Base-by-base conservation (phyloP, 2,329 filamentous ascomycete genomes). In the Ceratocystis variospora region DNA sequence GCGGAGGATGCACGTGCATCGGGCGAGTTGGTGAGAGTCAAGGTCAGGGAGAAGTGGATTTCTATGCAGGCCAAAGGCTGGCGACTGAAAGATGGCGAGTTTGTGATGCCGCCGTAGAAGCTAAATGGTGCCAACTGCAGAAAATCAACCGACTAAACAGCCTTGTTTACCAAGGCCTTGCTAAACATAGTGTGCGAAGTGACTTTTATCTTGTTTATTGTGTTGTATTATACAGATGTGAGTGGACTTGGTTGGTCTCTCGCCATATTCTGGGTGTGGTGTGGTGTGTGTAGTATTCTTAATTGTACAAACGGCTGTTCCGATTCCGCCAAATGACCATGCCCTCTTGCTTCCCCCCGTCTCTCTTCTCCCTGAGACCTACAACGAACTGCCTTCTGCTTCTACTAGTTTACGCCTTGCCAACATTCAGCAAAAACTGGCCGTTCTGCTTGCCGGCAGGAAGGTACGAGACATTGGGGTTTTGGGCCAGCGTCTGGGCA, bases 391-490 rank as follows among this genome's bases (percentile, higher is more conserved):
- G 25, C 50, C 25, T 12, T 25, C 33, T 41, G 15, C 63, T n/a
- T 5, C 17, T n/a, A 15, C 22, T 41, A 45, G 37, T 67, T 72
- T 72, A 78, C 67, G 74, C 75, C 71, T 76, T 75, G 69, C 76
- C 76, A 1, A 84, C 81, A 44, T 79, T 83, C 70, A 85, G 73
- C 72, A 85, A 74, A 70, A 80, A 81, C 70, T 78, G 76, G 22
- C 83, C 80, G 68, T 82, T 81, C 77, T 88, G 86, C 71, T 83
- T 82, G 66, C 89, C 87, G 71, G 89, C 85, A 2, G 94, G 94
- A 70, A 99, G 78, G 77, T 99, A 99, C 61, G 91, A 92, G 65
- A 99, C 92, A 72, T 99, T 97, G 68, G 94, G 92, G 79, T 99
- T 99, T 68, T 80, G 79, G 22, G 93, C 85, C 73, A 99, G 78